Percentiles rank a stretch among this genome's conserved stretches.
phyloP scores from a whole-genome alignment of 176 grass and related monocot genomes.

The Carex pumila region DNA sequence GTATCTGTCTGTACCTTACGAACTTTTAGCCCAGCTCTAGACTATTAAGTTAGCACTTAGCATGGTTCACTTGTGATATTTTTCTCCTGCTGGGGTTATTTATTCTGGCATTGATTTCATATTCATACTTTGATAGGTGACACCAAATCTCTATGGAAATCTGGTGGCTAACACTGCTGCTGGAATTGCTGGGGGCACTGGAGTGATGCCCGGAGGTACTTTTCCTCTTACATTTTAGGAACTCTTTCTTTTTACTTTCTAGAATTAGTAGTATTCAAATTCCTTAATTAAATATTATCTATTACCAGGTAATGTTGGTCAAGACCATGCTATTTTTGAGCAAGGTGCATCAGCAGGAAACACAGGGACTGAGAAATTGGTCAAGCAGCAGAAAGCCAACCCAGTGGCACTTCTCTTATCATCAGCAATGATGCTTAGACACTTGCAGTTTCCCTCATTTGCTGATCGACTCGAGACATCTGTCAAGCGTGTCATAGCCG shows the following conservation, averaged over 20 bases:
- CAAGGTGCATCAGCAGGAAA: slow-evolving; percentile 97
- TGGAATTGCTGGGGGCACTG: slow-evolving; percentile 93
- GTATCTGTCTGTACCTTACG: not conserved
- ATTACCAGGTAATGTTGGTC: slow-evolving; percentile 80
- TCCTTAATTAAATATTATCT: not conserved
- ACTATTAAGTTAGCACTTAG: not conserved
- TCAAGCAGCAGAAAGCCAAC: slow-evolving; percentile 74
- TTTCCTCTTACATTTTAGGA: slow-evolving; percentile 11
- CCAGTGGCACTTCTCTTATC: slow-evolving; percentile 82
- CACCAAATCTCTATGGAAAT: slow-evolving; percentile 97
- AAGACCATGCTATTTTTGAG: slow-evolving; percentile 91
- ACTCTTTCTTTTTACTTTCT: not conserved
- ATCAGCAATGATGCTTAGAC: slow-evolving; percentile 90
- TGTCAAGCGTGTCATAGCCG: slow-evolving; percentile 59
- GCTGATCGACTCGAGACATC: slow-evolving; percentile 78
- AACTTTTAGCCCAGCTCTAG: not conserved
- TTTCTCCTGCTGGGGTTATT: not conserved
- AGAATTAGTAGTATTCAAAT: slow-evolving; percentile 4
- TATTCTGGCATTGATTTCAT: slow-evolving; percentile 15
- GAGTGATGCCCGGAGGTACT: slow-evolving; percentile 97
- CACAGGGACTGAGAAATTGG: slow-evolving; percentile 59
- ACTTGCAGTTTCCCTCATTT: slow-evolving; percentile 84
- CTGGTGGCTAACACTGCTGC: slow-evolving; percentile 94
- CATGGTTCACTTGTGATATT: not conserved
- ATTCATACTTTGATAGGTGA: slow-evolving; percentile 58